Base-by-base conservation (phyloP, 148 eudicot genomes). In the Persicaria tinctoria region DNA sequence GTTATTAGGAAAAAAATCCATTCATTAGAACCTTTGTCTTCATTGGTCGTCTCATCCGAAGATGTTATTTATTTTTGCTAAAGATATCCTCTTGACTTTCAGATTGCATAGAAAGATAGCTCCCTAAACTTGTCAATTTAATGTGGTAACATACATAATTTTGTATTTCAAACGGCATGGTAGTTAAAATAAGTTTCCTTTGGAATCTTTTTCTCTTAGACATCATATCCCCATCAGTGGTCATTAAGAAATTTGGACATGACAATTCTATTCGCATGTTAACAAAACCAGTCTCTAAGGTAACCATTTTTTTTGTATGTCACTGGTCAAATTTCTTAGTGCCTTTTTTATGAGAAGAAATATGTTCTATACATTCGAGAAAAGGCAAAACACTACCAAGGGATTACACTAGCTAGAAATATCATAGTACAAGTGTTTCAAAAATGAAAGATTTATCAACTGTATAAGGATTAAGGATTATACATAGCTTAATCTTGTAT, bases 181-280 rank as follows among this genome's bases (percentile, higher is more conserved):
- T 23, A 23, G 27, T 23, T 23, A 1, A 23, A 23, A 23, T 23
- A 23, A 84, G 63, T 84, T 82, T 84, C 82, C 84, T 46, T 82
- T 81, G 62, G 87, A 79, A 74, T 80, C 86, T 50, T 76, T 76
- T 51, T 79, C 82, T 76, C 69, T 78, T 18, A 48, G 70, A 23
- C 23, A 23, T 23, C 23, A 50, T 85, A 88, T 76, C 85, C 93
- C 53, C 82, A 74, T 64, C 81, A 83, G 72, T 89, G 89, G 90
- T 70, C 76, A 23, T 49, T 80, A 51, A 87, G 81, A 75, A 78
- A 75, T 81, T 76, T 79, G 53, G 82, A 88, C 57, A 71, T 70
- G 53, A 70, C 71, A 27, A 51, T 49, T 73, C 76, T 82, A 78
- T 70, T 86, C 54, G 63, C 70, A 51, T 80, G 82, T 80, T 9